A percentile compares a stretch with the other conserved stretches of the same genome.
Conservation (phyloP, 2,329 filamentous ascomycete genomes). For the Boeremia exigua region DNA sequence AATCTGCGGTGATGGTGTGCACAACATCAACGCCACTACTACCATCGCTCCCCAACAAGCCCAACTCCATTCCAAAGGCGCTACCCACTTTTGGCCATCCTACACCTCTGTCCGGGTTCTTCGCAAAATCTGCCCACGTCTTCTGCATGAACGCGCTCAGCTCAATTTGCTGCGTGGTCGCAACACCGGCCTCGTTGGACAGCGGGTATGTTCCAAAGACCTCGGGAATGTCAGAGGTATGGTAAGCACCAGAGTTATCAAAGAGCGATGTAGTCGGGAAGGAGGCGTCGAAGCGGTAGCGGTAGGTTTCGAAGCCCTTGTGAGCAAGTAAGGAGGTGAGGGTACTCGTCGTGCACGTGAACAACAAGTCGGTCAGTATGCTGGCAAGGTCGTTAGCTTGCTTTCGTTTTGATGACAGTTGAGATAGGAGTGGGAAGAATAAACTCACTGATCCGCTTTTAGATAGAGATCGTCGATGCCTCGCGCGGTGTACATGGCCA, state of each 20-base stretch:
- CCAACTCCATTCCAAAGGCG: conserved; percentile 10
- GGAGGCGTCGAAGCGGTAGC: conserved; percentile 23
- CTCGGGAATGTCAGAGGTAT: conserved; percentile 27
- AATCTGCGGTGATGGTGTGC: conserved; percentile 12
- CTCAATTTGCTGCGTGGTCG: conserved; percentile 21
- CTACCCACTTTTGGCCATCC: conserved; percentile 18
- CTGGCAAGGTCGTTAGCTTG: background rate
- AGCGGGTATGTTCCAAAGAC: conserved; percentile 31
- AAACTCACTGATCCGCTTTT: conserved; percentile 2
- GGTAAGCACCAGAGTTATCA: conserved; percentile 23
- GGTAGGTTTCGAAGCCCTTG: conserved; percentile 22
- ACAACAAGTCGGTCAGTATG: conserved; percentile 14
- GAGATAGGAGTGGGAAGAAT: background rate
- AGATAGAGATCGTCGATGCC: conserved; percentile 6
- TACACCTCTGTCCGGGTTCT: conserved; percentile 19
- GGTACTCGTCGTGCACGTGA: conserved; percentile 14
- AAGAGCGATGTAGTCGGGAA: conserved; percentile 21
- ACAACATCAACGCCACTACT: conserved; percentile 12
- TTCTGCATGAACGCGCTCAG: conserved; percentile 30
- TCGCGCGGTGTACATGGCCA: conserved; percentile 7
- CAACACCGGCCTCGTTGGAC: conserved; percentile 14
- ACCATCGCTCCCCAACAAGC: conserved; percentile 15
- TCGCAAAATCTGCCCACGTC: conserved; percentile 33
- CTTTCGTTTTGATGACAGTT: background rate
- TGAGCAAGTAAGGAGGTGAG: conserved; percentile 15